Conservation (phyloP, 129 eudicot genomes). For the Flaveria ramosissima region DNA sequence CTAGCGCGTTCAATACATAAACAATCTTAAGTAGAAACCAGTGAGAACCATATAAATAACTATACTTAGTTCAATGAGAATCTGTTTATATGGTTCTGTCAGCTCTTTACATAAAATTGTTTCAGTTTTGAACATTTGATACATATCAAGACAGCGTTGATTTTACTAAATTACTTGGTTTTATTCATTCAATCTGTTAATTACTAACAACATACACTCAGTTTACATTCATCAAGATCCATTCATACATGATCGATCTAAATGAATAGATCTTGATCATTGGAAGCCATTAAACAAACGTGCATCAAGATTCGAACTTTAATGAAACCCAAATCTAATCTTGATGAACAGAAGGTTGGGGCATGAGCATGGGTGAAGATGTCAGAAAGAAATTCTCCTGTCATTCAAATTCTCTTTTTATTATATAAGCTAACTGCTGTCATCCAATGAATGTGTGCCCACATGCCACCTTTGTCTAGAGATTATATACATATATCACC, state of each 20-base stretch:
- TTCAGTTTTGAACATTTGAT: too few species aligned
- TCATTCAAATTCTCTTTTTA: constrained; percentile 28
- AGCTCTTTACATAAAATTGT: too few species aligned
- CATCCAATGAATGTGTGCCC: constrained; percentile 37
- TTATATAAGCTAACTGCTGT: constrained; percentile 21
- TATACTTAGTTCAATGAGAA: too few species aligned
- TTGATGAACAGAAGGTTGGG: constrained; percentile 22
- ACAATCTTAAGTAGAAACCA: too few species aligned
- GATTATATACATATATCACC: not conserved
- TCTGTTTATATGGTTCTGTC: too few species aligned
- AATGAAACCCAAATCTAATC: constrained; percentile 11
- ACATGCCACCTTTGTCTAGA: constrained; percentile 37
- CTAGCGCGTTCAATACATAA: too few species aligned
- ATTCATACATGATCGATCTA: too few species aligned
- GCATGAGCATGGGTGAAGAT: constrained; percentile 12
- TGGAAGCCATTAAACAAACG: too few species aligned
- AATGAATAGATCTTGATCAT: too few species aligned
- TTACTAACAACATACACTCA: too few species aligned
- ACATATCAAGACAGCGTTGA: too few species aligned
- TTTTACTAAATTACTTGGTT: not conserved
- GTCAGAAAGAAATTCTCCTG: constrained; percentile 35
- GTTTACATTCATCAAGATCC: not conserved
- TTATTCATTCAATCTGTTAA: not conserved
- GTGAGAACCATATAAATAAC: too few species aligned
- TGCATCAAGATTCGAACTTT: constrained; percentile 22